Conservation (phyloP, 78 protist genomes). For the Dictyostelium intermedium region DNA sequence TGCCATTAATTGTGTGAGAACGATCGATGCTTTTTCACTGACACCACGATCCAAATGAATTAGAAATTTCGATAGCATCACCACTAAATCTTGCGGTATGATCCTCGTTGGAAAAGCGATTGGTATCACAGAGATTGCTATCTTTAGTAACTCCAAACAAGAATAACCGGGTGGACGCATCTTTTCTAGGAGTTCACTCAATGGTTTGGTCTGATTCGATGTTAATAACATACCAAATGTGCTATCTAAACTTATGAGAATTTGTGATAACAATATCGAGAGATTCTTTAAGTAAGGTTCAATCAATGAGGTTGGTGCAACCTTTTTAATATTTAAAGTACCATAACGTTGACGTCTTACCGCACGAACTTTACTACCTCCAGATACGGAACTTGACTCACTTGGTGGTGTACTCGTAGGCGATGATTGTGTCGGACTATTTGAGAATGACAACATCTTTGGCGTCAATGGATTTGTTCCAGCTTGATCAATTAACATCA, state of each 20-base stretch:
- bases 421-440: not conserved
- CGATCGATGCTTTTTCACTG: constrained; percentile 51
- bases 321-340: constrained; percentile 42
- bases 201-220: constrained; percentile 54
- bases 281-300: constrained; percentile 75
- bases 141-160: constrained; percentile 64
- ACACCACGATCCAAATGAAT: constrained; percentile 79
- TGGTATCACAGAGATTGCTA: constrained; percentile 61
- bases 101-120: constrained; percentile 51
- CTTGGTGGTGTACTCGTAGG: constrained; percentile 15
- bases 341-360: constrained; percentile 69
- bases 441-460: constrained; percentile 47
- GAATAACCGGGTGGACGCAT: constrained; percentile 73
- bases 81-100: constrained; percentile 34
- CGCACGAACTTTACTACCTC: constrained; percentile 30
- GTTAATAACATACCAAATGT: constrained; percentile 44
- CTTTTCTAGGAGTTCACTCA: constrained; percentile 51
- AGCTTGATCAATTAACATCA: constrained; percentile 55
- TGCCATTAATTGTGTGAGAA: constrained; percentile 60
- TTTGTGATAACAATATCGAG: constrained; percentile 29
- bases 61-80: constrained; percentile 50
- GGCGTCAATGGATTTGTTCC: constrained; percentile 74
- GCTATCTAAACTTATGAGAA: constrained; percentile 30
- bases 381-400: not conserved
- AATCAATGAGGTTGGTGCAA: constrained; percentile 26